A percentile compares a stretch with the other conserved stretches of the same genome.
Evolutionary conservation across 83 land plant genomes (phyloP).

Genomic region (Thuja plicata): DNA sequence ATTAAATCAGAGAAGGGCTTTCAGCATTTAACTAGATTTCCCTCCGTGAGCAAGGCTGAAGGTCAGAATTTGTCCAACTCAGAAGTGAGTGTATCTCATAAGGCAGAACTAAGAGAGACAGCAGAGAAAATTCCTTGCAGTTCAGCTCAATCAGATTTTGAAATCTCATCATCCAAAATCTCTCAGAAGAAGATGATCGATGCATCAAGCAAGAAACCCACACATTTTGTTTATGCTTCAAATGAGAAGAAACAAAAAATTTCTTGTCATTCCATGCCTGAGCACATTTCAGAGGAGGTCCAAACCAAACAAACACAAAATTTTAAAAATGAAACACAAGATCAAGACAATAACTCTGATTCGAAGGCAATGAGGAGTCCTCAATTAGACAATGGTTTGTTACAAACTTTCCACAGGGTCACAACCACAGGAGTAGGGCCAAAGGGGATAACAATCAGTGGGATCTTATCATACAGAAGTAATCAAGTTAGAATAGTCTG

Average conservation of each 20-base stretch:
- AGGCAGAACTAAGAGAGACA: not conserved
- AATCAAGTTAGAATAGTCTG: slow-evolving; percentile 28
- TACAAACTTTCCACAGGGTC: slow-evolving; percentile 20
- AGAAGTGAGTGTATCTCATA: slow-evolving; percentile 3
- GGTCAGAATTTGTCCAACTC: slow-evolving; percentile 2
- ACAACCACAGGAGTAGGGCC: slow-evolving; percentile 33
- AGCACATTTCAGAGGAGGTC: not conserved
- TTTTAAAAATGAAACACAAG: not conserved
- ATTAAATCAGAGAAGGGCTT: slow-evolving; percentile 3
- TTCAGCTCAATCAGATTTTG: not conserved
- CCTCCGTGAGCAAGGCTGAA: not conserved
- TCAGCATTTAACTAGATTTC: not conserved
- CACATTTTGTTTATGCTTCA: slow-evolving; percentile 6
- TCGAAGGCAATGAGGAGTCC: not conserved
- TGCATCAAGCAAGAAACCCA: slow-evolving; percentile 6
- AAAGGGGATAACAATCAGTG: slow-evolving; percentile 26
- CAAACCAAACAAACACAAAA: not conserved
- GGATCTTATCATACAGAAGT: slow-evolving; percentile 25
- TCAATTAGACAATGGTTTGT: slow-evolving; percentile 10
- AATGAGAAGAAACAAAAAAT: not conserved
- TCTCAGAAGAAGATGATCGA: not conserved
- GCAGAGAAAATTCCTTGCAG: slow-evolving; percentile 9
- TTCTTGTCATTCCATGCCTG: not conserved
- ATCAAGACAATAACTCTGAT: not conserved
- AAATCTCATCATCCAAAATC: not conserved